phyloP scores from a whole-genome alignment of 371 early-diverging fungal species.

The Rhizopus arrhizus region DNA sequence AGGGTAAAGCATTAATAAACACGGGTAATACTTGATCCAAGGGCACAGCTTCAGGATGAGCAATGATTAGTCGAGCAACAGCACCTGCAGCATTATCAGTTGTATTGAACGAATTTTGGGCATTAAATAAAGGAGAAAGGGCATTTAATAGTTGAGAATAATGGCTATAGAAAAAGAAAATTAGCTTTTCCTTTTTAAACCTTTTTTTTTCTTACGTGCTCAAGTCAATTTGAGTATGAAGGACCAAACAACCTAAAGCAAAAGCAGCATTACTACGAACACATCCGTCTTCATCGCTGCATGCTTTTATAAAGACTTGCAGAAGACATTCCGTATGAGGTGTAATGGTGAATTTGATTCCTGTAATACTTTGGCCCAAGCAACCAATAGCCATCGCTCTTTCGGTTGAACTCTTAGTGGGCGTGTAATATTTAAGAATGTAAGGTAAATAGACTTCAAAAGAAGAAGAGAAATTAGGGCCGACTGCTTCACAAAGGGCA shows the following conservation, averaged over 20 bases:
- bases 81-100: slow-evolving; percentile 82
- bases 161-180: slow-evolving; percentile 29
- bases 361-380: slow-evolving; percentile 75
- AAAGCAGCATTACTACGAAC: slow-evolving; percentile 85
- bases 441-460: slow-evolving; percentile 73
- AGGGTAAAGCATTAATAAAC: slow-evolving; percentile 69
- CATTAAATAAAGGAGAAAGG: slow-evolving; percentile 71
- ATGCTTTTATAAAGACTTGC: slow-evolving; percentile 65
- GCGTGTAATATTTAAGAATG: slow-evolving; percentile 74
- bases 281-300: slow-evolving; percentile 74
- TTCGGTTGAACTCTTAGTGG: slow-evolving; percentile 58
- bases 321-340: slow-evolving; percentile 68
- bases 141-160: slow-evolving; percentile 68
- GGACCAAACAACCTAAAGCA: slow-evolving; percentile 77
- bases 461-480: slow-evolving; percentile 66
- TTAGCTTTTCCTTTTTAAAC: not conserved
- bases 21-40: slow-evolving; percentile 74
- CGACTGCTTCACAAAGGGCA: slow-evolving; percentile 72
- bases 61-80: slow-evolving; percentile 58
- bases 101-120: slow-evolving; percentile 59
- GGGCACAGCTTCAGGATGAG: slow-evolving; percentile 65
- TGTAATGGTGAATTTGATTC: slow-evolving; percentile 67
- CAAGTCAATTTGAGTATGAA: slow-evolving; percentile 66
- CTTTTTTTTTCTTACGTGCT: slow-evolving; percentile 63
- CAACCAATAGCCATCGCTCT: slow-evolving; percentile 87